Percentiles rank a stretch among this genome's conserved stretches.
Evolutionary conservation across 1,284 basidiomycete genomes (phyloP).

Genomic region (Ustilago nuda): DNA sequence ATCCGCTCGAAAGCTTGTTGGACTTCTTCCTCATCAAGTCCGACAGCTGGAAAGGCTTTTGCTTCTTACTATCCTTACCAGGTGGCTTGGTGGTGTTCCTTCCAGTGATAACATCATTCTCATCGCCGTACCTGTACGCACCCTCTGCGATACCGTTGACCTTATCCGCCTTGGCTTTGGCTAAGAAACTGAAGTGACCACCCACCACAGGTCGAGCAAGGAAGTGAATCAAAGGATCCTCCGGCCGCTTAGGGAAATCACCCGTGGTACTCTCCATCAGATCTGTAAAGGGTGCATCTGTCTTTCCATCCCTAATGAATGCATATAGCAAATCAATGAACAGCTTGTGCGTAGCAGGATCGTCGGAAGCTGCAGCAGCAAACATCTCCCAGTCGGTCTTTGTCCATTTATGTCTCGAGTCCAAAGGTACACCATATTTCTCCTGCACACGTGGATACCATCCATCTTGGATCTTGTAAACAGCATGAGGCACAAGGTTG

Average conservation of each 20-base stretch:
- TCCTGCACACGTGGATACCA: constrained; percentile 63
- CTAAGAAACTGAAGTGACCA: constrained; percentile 68
- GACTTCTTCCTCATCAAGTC: constrained; percentile 16
- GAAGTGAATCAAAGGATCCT: constrained; percentile 67
- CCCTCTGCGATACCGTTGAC: constrained; percentile 57
- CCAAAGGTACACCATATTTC: constrained; percentile 67
- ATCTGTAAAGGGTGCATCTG: constrained; percentile 69
- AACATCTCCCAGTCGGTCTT: constrained; percentile 70
- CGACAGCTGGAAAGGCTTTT: neutral
- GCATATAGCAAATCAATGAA: constrained; percentile 64
- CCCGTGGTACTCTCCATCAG: constrained; percentile 63
- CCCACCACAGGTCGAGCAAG: constrained; percentile 68
- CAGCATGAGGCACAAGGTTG: constrained; percentile 60
- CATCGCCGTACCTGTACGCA: constrained; percentile 39
- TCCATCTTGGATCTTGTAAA: constrained; percentile 67
- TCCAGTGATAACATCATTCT: constrained; percentile 41
- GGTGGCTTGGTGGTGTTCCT: constrained; percentile 17
- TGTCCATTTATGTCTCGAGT: constrained; percentile 67
- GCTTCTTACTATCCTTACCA: constrained; percentile 15
- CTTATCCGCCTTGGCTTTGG: constrained; percentile 65
- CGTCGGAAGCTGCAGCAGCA: constrained; percentile 61
- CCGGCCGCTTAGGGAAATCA: constrained; percentile 41
- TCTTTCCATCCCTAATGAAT: constrained; percentile 62
- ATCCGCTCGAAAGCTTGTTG: constrained; percentile 32
- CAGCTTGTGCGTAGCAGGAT: constrained; percentile 54